Conservation (phyloP, 1,284 basidiomycete species). For the Fomitiporia mediterranea region DNA sequence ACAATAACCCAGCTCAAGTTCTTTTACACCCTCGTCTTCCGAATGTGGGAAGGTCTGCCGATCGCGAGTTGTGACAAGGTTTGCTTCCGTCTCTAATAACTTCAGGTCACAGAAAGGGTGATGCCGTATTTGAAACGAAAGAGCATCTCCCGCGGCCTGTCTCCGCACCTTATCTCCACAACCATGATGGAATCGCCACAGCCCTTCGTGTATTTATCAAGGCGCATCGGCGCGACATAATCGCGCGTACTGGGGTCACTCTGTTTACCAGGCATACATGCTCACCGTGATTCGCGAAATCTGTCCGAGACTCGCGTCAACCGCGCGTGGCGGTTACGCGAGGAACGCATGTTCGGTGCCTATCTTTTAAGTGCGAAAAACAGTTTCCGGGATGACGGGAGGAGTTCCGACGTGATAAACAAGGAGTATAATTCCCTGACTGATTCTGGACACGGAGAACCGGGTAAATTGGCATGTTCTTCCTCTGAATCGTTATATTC, state of each 20-base stretch:
- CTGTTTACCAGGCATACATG: too few relatives aligned
- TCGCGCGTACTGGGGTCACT: neutral
- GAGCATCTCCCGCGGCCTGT: neutral
- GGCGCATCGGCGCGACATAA: neutral
- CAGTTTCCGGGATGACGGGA: neutral
- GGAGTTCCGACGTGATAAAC: neutral
- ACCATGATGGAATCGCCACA: neutral
- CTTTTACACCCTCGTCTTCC: neutral
- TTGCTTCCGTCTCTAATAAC: too few relatives aligned
- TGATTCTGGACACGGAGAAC: slow-evolving; percentile 1
- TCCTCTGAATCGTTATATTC: neutral
- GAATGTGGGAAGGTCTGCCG: neutral
- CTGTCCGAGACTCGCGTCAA: neutral
- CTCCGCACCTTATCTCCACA: neutral
- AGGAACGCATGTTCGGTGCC: neutral
- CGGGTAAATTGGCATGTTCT: neutral
- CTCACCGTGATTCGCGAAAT: neutral
- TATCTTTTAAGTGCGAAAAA: neutral
- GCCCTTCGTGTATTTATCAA: neutral
- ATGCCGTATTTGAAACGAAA: too few relatives aligned
- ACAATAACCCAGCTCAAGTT: too few relatives aligned
- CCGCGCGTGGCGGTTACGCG: neutral
- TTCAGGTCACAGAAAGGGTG: neutral
- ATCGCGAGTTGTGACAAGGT: neutral
- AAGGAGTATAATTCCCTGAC: neutral